Evolutionary conservation across 768 basidiomycete species (phyloP).

Genomic region (Amanita inopinata): DNA sequence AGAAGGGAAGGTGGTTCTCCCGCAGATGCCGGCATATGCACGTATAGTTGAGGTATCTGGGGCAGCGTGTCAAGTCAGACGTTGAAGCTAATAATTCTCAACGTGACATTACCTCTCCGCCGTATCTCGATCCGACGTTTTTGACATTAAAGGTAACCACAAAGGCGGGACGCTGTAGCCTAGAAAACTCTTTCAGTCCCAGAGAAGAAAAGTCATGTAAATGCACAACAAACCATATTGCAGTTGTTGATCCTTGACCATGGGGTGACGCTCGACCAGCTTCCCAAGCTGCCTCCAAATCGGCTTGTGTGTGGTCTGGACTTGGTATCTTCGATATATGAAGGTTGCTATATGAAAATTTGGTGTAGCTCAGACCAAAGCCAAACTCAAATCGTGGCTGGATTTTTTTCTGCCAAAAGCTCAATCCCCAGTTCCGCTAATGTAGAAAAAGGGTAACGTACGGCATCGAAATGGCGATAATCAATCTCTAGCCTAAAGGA

Average conservation of each 20-base stretch:
- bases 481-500: constrained; percentile 47
- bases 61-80: no score
- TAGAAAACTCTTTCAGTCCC: constrained; percentile 12
- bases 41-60: constrained; percentile 67
- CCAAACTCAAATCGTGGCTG: constrained; percentile 84
- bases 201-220: neutral
- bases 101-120: constrained; percentile 66
- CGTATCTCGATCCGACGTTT: constrained; percentile 54
- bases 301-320: constrained; percentile 28
- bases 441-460: constrained; percentile 23
- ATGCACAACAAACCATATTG: constrained; percentile 37
- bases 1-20: constrained; percentile 66
- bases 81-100: no score
- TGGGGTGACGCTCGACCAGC: constrained; percentile 45
- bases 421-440: neutral
- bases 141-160: constrained; percentile 52
- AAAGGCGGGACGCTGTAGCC: constrained; percentile 60
- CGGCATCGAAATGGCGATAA: constrained; percentile 63
- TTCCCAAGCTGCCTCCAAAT: constrained; percentile 43
- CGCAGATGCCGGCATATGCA: constrained; percentile 53
- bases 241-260: constrained; percentile 48
- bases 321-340: constrained; percentile 31
- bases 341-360: constrained; percentile 61
- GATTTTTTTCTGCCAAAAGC: constrained; percentile 43
- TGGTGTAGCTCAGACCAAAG: constrained; percentile 81